These are phyloP conservation scores for Teunomyces gatunensis DNA, from an alignment of 805 yeast genomes.

Conservation along the genomic window DNA sequence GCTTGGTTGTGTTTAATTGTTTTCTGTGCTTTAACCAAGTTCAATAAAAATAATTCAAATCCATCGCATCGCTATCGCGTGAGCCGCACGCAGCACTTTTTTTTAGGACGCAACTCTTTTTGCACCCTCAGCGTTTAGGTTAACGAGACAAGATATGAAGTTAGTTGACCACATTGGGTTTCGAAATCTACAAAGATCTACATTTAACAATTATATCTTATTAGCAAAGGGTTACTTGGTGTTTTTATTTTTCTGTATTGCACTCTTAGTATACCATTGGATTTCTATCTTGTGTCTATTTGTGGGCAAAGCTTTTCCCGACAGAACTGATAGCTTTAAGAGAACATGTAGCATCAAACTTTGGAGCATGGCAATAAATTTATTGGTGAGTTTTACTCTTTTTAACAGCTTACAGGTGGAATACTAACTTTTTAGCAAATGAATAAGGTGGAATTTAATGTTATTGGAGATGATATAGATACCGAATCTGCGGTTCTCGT, in stretches of 20 bases:
- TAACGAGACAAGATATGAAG: slow-evolving; percentile 20
- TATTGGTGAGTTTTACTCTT: slow-evolving; percentile 20
- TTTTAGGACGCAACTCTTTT: not conserved
- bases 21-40: not conserved
- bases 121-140: slow-evolving; percentile 3
- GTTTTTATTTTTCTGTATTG: not conserved
- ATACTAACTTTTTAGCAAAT: slow-evolving; percentile 19
- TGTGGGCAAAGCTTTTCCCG: slow-evolving; percentile 14
- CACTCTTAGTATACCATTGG: not conserved
- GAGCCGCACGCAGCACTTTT: slow-evolving; percentile 4
- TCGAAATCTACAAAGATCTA: not conserved
- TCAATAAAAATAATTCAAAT: not conserved
- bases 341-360: slow-evolving; percentile 16
- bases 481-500: slow-evolving; percentile 37
- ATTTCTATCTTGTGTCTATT: not conserved
- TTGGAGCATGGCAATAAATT: slow-evolving; percentile 30
- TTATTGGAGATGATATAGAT: slow-evolving; percentile 43
- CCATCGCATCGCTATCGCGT: slow-evolving; percentile 6
- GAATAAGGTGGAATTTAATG: slow-evolving; percentile 34
- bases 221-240: not conserved
- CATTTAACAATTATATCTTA: slow-evolving; percentile 5
- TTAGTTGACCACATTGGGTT: slow-evolving; percentile 31
- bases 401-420: not conserved
- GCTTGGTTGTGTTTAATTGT: not conserved
- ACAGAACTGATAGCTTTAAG: slow-evolving; percentile 16